These are phyloP conservation scores for Globisporangium canariense DNA, from an alignment of 352 stramenopile genomes.

Conservation along the genomic window DNA sequence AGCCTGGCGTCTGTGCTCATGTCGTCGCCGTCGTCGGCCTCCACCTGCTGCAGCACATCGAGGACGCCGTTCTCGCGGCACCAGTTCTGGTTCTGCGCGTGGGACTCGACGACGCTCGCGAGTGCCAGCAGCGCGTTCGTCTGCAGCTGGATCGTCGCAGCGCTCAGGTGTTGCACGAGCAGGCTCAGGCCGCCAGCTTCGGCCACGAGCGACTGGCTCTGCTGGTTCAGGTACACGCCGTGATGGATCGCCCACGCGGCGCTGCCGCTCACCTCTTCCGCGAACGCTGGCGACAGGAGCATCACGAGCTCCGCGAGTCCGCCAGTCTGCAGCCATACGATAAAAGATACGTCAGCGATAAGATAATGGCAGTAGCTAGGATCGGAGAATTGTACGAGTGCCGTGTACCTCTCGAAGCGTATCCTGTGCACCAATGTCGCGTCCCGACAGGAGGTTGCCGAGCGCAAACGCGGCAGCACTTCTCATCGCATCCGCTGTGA, in stretches of 20 bases:
- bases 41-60: constrained; percentile 36
- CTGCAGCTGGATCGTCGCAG: constrained; percentile 46
- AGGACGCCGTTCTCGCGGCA: constrained; percentile 38
- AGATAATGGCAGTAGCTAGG: background rate
- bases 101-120: constrained; percentile 45
- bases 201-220: constrained; percentile 55
- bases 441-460: constrained; percentile 60
- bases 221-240: constrained; percentile 53
- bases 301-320: constrained; percentile 55
- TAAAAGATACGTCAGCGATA: background rate
- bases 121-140: constrained; percentile 69
- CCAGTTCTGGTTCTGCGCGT: constrained; percentile 49
- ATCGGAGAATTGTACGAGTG: background rate
- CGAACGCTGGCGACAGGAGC: constrained; percentile 55
- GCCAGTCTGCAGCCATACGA: constrained; percentile 23
- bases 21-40: constrained; percentile 42
- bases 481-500: constrained; percentile 46
- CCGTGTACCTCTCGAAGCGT: constrained; percentile 38
- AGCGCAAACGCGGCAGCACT: constrained; percentile 59
- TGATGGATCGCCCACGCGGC: constrained; percentile 77
- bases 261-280: constrained; percentile 67
- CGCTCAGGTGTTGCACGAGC: constrained; percentile 47
- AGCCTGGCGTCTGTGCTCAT: constrained; percentile 54
- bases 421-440: constrained; percentile 57
- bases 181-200: constrained; percentile 59